phyloP scores from a whole-genome alignment of 495 filamentous ascomycete genomes.

The Penicillium canariense region DNA sequence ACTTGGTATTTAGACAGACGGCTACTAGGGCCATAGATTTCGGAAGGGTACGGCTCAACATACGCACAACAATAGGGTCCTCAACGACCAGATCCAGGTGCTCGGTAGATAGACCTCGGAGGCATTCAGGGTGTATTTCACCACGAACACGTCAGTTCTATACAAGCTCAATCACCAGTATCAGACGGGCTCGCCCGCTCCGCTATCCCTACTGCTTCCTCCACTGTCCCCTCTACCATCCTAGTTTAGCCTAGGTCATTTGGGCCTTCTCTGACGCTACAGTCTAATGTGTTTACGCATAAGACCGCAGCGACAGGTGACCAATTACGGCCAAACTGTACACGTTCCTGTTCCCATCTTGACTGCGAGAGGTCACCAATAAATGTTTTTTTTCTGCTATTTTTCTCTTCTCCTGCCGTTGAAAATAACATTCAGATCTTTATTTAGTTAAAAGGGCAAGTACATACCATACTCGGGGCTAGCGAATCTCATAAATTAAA shows the following conservation, averaged over 20 bases:
- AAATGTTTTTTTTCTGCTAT: too few relatives aligned
- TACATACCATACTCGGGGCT: too few relatives aligned
- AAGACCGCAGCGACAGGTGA: neutral
- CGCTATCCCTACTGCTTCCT: neutral
- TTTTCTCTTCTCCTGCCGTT: too few relatives aligned
- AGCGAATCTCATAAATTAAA: too few relatives aligned
- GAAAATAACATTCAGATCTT: too few relatives aligned
- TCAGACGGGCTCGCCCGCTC: slow-evolving; percentile 8
- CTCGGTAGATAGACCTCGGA: slow-evolving; percentile 7
- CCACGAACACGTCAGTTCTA: slow-evolving; percentile 9
- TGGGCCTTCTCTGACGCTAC: neutral
- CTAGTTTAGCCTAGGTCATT: slow-evolving; percentile 5
- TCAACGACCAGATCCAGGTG: slow-evolving; percentile 7
- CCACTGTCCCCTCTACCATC: slow-evolving; percentile 6
- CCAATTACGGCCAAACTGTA: neutral
- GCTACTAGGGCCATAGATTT: neutral
- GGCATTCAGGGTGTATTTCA: slow-evolving; percentile 6
- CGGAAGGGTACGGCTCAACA: slow-evolving; percentile 3
- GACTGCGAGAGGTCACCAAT: neutral
- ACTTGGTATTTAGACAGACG: neutral
- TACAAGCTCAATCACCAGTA: slow-evolving; percentile 11
- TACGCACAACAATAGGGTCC: slow-evolving; percentile 7
- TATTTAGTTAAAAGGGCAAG: too few relatives aligned
- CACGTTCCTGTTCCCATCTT: neutral
- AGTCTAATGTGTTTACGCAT: too few relatives aligned